These are phyloP conservation scores for Spergularia azorica DNA, from an alignment of 179 eudicot species.

Conservation along the genomic window DNA sequence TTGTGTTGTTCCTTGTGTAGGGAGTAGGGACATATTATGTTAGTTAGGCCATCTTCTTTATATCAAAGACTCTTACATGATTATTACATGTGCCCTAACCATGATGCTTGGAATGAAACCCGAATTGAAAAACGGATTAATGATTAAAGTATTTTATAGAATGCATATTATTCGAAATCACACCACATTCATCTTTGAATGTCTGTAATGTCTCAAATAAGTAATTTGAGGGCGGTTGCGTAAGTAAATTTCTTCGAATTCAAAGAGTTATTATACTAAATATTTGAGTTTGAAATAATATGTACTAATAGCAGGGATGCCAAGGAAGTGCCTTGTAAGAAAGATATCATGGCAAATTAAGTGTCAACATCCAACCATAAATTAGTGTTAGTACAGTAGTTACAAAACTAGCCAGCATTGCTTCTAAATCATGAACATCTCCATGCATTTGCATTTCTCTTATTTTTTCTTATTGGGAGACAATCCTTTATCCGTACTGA, in stretches of 20 bases:
- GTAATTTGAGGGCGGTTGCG: too few species aligned
- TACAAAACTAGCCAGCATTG: neutral
- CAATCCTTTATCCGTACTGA: slow-evolving; percentile 24
- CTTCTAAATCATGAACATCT: neutral
- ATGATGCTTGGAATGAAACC: neutral
- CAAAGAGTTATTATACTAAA: too few species aligned
- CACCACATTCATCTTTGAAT: too few species aligned
- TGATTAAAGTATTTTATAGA: too few species aligned
- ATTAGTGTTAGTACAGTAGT: slow-evolving; percentile 16
- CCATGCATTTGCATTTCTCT: slow-evolving; percentile 1
- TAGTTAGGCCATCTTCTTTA: slow-evolving; percentile 18
- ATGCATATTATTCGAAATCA: too few species aligned
- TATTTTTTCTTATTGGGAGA: slow-evolving; percentile 12
- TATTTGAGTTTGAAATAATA: too few species aligned
- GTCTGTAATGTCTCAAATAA: too few species aligned
- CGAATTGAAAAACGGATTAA: too few species aligned
- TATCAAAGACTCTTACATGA: neutral
- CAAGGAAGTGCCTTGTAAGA: neutral
- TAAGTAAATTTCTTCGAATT: too few species aligned
- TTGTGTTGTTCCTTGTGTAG: slow-evolving; percentile 3
- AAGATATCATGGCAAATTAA: neutral
- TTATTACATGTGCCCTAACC: slow-evolving; percentile 5
- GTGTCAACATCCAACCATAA: slow-evolving; percentile 14
- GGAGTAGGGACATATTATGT: slow-evolving; percentile 9
- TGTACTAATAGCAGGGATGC: neutral